A percentile compares a stretch with the other conserved stretches of the same genome.
Evolutionary conservation across 2,329 filamentous ascomycete species (phyloP).

Genomic region (Furcasterigmium furcatum): DNA sequence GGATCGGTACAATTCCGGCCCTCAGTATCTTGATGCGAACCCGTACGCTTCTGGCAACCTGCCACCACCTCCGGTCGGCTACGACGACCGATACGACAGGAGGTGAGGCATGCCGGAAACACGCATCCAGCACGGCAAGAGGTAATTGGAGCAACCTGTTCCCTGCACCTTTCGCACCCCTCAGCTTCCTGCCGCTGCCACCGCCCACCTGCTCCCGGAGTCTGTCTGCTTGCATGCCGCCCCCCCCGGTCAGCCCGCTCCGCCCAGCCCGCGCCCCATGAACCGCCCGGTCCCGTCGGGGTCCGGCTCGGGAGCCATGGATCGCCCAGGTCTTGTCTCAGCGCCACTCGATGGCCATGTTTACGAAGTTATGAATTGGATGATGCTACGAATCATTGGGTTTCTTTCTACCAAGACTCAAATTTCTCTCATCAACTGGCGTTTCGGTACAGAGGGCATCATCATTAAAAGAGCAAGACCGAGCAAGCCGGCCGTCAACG

Average conservation of each 20-base stretch:
- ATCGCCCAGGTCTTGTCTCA: no score
- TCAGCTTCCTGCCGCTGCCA: constrained; percentile 2
- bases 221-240: constrained; percentile 36
- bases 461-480: no score
- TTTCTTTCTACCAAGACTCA: background rate
- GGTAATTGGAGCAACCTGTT: background rate
- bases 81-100: constrained; percentile 23
- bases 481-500: no score
- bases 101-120: constrained; percentile 20
- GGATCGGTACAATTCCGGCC: constrained; percentile 36
- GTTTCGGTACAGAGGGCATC: background rate
- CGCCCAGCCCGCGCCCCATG: no score
- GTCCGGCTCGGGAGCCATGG: no score
- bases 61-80: constrained; percentile 35
- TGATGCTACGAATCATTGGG: background rate
- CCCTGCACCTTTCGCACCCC: background rate
- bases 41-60: constrained; percentile 38
- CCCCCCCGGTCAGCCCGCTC: background rate
- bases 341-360: no score
- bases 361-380: background rate
- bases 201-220: constrained; percentile 10
- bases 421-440: background rate
- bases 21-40: constrained; percentile 44
- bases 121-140: constrained; percentile 1
- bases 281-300: no score